phyloP scores from a whole-genome alignment of 2,329 filamentous ascomycete species.

The Pestalotiopsis sp. region DNA sequence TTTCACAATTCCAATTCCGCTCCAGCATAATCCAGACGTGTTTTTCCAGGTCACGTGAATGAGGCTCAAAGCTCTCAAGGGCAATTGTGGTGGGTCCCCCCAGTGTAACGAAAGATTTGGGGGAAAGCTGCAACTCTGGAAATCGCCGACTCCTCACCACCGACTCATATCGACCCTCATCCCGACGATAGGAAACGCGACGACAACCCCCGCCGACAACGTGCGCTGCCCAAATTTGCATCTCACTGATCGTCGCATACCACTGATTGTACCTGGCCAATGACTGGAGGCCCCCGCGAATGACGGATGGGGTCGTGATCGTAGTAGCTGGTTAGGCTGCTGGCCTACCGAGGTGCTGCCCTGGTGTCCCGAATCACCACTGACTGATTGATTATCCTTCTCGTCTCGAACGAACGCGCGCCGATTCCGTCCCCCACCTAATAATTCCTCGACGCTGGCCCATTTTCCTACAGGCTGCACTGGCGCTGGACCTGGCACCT shows the following conservation, averaged over 20 bases:
- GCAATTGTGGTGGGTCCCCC: neutral
- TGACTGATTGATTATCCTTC: neutral
- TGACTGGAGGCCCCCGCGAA: neutral
- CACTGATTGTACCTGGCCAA: neutral
- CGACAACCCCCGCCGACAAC: neutral
- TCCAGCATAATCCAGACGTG: neutral
- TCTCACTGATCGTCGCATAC: neutral
- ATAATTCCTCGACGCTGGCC: too few relatives aligned
- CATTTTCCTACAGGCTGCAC: too few relatives aligned
- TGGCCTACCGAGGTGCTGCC: slow-evolving; percentile 3
- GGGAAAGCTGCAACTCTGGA: slow-evolving; percentile 1
- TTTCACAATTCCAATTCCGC: neutral
- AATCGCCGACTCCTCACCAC: slow-evolving; percentile 4
- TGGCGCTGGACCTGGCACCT: too few relatives aligned
- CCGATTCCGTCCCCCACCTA: neutral
- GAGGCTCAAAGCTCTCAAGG: slow-evolving; percentile 3
- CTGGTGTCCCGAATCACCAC: neutral
- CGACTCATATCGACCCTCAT: neutral
- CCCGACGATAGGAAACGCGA: neutral
- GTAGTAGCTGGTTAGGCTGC: slow-evolving; percentile 8
- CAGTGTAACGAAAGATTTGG: slow-evolving; percentile 11
- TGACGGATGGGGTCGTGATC: slow-evolving; percentile 9
- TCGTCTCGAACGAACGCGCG: neutral
- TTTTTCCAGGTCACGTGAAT: slow-evolving; percentile 5
- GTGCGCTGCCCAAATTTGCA: neutral